phyloP scores from a whole-genome alignment of 1,139 yeast species.

The Petasospora rhodanensis region DNA sequence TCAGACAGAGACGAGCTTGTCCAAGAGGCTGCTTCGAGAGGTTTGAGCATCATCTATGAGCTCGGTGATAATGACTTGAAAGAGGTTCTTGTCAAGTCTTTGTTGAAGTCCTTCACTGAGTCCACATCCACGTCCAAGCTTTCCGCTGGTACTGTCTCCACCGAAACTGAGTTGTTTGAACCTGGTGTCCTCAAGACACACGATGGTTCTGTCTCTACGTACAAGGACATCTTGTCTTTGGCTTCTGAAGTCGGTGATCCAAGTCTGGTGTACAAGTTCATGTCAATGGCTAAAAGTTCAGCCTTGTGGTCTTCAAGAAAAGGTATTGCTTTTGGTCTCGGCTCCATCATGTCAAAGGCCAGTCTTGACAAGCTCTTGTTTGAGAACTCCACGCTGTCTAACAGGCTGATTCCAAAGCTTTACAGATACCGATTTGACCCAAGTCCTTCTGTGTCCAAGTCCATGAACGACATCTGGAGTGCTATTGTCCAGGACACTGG shows the following conservation, averaged over 20 bases:
- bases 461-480: slow-evolving; percentile 90
- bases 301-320: slow-evolving; percentile 90
- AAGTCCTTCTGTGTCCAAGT: slow-evolving; percentile 61
- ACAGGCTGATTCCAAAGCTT: slow-evolving; percentile 71
- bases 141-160: slow-evolving; percentile 66
- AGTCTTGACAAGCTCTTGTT: slow-evolving; percentile 61
- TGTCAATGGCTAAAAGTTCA: slow-evolving; percentile 87
- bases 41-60: slow-evolving; percentile 78
- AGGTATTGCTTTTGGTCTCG: slow-evolving; percentile 92
- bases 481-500: slow-evolving; percentile 62
- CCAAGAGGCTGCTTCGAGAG: slow-evolving; percentile 91
- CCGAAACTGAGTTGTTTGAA: slow-evolving; percentile 82
- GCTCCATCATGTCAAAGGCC: slow-evolving; percentile 76
- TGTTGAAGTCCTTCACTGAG: slow-evolving; percentile 77
- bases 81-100: slow-evolving; percentile 69
- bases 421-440: slow-evolving; percentile 88
- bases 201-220: slow-evolving; percentile 84
- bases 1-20: slow-evolving; percentile 78
- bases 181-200: slow-evolving; percentile 75
- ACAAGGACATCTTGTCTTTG: slow-evolving; percentile 74
- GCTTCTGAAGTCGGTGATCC: slow-evolving; percentile 97
- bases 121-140: slow-evolving; percentile 45
- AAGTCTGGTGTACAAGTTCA: slow-evolving; percentile 85
- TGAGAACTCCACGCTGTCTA: slow-evolving; percentile 50
- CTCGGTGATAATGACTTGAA: slow-evolving; percentile 65